Evolutionary conservation across 2,329 filamentous ascomycete genomes (phyloP).

Genomic region (Blumeria hordei): DNA sequence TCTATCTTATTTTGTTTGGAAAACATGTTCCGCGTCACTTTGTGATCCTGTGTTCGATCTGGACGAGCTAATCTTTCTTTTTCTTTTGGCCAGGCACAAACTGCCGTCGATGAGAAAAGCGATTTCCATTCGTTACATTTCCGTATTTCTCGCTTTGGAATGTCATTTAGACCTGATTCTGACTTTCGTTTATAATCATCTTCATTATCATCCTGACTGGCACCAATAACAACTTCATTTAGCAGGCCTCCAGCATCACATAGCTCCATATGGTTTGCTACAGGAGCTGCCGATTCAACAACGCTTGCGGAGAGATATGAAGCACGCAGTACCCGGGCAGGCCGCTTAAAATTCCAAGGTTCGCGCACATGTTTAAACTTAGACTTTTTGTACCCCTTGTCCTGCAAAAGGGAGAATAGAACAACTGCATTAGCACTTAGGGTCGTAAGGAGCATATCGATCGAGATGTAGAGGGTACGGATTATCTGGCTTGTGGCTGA

Average conservation of each 20-base stretch:
- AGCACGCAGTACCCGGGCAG: background rate
- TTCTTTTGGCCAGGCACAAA: no score
- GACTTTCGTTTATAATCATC: background rate
- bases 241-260: background rate
- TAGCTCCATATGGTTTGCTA: background rate
- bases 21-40: no score
- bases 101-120: no score
- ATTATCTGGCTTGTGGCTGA: slow-evolving; percentile 40
- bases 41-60: no score
- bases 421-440: slow-evolving; percentile 75
- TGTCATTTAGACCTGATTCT: no score
- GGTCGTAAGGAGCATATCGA: slow-evolving; percentile 71
- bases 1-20: no score
- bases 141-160: no score
- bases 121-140: no score
- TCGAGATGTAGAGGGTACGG: slow-evolving; percentile 65
- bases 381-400: slow-evolving; percentile 68
- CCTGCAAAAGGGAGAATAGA: slow-evolving; percentile 72
- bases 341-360: background rate
- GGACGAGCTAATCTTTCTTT: no score
- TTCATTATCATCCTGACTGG: background rate
- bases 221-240: background rate
- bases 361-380: slow-evolving; percentile 32
- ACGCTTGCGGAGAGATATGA: background rate
- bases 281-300: background rate